These are phyloP conservation scores for Backusella luteola DNA, from an alignment of 192 early-diverging fungal species.

Conservation along the genomic window DNA sequence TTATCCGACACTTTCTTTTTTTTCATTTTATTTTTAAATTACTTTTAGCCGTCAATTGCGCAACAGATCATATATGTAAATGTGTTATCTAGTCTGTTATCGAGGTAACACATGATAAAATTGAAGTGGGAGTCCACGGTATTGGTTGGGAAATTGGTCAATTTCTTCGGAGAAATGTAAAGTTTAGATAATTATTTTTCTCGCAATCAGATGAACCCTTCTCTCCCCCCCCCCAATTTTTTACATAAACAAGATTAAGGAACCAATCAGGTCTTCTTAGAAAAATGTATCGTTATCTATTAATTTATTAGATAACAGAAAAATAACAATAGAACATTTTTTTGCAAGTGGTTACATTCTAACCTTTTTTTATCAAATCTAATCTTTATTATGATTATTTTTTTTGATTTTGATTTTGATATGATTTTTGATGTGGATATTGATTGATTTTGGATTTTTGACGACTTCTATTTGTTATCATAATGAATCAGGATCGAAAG, in stretches of 20 bases:
- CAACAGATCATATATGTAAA: slow-evolving; percentile 1
- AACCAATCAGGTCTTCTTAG: neutral
- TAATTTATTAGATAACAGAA: slow-evolving; percentile 6
- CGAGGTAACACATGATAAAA: neutral
- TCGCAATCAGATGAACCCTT: neutral
- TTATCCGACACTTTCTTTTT: neutral
- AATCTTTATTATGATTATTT: neutral
- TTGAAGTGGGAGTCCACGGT: neutral
- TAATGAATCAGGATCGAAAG: neutral
- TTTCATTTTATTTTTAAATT: slow-evolving; percentile 4
- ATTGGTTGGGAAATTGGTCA: neutral
- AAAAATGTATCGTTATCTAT: neutral
- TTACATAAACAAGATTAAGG: neutral
- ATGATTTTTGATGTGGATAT: neutral
- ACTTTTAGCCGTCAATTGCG: slow-evolving; percentile 6
- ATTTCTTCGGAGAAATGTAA: slow-evolving; percentile 2
- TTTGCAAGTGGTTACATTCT: neutral
- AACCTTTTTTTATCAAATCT: slow-evolving; percentile 1
- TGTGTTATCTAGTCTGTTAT: neutral
- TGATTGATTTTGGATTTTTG: neutral
- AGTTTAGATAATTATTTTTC: neutral
- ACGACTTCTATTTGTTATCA: neutral
- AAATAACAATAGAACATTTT: neutral
- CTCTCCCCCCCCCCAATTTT: neutral
- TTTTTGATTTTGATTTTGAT: neutral